These are phyloP conservation scores for Kodamaea fukazawae DNA, from an alignment of 805 yeast genomes.

Conservation along the genomic window DNA sequence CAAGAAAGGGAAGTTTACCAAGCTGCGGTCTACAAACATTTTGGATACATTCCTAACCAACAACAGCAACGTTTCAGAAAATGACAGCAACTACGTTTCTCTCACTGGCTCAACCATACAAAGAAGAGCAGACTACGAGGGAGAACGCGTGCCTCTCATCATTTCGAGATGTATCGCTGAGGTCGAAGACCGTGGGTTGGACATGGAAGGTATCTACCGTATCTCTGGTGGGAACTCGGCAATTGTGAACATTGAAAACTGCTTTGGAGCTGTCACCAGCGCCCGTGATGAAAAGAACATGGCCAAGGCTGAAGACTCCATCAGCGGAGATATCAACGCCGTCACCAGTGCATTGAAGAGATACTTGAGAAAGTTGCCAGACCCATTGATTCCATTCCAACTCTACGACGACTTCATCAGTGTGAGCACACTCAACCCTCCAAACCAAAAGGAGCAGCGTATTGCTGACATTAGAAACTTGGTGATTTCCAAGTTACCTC, in stretches of 20 bases:
- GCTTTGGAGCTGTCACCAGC: conserved; percentile 32
- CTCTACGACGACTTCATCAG: conserved; percentile 65
- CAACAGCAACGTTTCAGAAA: conserved; percentile 8
- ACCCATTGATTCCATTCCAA: conserved; percentile 74
- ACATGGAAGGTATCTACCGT: conserved; percentile 84
- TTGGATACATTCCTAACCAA: conserved; percentile 33
- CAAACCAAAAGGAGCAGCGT: conserved; percentile 25
- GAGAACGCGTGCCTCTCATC: conserved; percentile 62
- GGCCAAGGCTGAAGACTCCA: conserved; percentile 30
- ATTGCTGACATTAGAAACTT: conserved; percentile 41
- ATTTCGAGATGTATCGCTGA: conserved; percentile 69
- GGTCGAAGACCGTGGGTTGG: conserved; percentile 75
- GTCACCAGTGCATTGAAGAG: conserved; percentile 84
- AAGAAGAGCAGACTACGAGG: conserved; percentile 61
- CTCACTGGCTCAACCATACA: conserved; percentile 57
- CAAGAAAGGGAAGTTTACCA: conserved; percentile 25
- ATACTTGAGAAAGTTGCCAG: conserved; percentile 78
- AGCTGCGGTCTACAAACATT: conserved; percentile 48
- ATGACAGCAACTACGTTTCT: conserved; percentile 19
- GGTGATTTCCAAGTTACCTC: conserved; percentile 56
- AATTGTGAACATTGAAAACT: conserved; percentile 47
- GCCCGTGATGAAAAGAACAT: conserved; percentile 34
- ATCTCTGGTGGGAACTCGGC: conserved; percentile 81
- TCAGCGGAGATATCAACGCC: conserved; percentile 75
- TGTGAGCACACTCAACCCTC: conserved; percentile 40